These are phyloP conservation scores for Sequoia sempervirens DNA, from an alignment of 75 land plant species.

Conservation along the genomic window DNA sequence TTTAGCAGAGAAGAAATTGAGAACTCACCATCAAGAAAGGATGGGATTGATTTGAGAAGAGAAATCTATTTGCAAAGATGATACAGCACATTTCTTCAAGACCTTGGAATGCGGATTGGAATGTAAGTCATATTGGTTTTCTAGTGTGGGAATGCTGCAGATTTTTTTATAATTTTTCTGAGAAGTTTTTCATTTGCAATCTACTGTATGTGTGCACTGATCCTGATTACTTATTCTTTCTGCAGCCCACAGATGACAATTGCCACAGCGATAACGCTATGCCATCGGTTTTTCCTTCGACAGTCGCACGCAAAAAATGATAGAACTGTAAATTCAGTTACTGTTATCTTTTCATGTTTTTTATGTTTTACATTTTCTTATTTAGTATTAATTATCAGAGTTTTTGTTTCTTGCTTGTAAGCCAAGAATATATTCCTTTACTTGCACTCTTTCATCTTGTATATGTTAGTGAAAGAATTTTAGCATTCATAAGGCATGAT, in stretches of 20 bases:
- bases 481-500: not conserved
- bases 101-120: constrained; percentile 22
- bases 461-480: not conserved
- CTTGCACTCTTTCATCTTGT: not conserved
- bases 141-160: not conserved
- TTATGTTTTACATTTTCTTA: not conserved
- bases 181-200: not conserved
- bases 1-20: constrained; percentile 19
- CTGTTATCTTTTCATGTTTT: not conserved
- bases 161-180: not conserved
- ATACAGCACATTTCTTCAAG: constrained; percentile 25
- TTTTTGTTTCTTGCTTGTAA: not conserved
- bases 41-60: constrained; percentile 21
- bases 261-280: constrained; percentile 41
- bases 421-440: not conserved
- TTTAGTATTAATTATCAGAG: not conserved
- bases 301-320: constrained; percentile 45
- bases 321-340: constrained; percentile 31
- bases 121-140: constrained; percentile 11
- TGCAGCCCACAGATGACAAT: constrained; percentile 36
- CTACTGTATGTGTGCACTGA: not conserved
- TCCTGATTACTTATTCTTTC: not conserved
- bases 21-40: constrained; percentile 22
- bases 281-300: constrained; percentile 41
- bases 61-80: constrained; percentile 12